Percentiles rank a stretch among this genome's conserved stretches.
Conservation (phyloP, 2,329 filamentous ascomycete genomes). For the Kalmusia sp. region DNA sequence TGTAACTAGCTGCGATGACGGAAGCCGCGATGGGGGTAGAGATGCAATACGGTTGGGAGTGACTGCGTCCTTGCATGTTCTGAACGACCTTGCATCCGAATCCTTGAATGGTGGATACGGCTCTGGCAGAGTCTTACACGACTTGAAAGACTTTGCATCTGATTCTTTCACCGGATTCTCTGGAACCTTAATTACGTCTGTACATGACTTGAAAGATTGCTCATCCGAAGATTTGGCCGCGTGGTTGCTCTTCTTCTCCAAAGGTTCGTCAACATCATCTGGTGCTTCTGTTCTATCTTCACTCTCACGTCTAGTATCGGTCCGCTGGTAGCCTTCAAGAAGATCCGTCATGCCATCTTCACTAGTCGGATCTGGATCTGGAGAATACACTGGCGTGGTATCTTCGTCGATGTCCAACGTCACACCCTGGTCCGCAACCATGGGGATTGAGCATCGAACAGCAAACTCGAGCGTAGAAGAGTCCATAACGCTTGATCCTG, state of each 20-base stretch:
- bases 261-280: constrained; percentile 4
- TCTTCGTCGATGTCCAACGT: constrained; percentile 12
- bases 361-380: constrained; percentile 24
- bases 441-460: constrained; percentile 37
- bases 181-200: constrained; percentile 23
- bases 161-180: constrained; percentile 5
- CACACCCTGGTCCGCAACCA: constrained; percentile 24
- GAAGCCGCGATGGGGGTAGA: constrained; percentile 22
- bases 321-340: constrained; percentile 39
- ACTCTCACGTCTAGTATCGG: constrained; percentile 28
- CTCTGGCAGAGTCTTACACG: constrained; percentile 17
- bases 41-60: constrained; percentile 29
- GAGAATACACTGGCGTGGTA: constrained; percentile 1
- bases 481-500: constrained; percentile 32
- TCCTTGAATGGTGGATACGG: constrained; percentile 23
- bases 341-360: constrained; percentile 44
- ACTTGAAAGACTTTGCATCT: constrained; percentile 22
- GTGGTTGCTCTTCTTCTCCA: constrained; percentile 28
- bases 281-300: constrained; percentile 1
- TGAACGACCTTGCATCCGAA: constrained; percentile 31
- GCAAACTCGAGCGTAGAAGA: constrained; percentile 43
- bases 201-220: constrained; percentile 44
- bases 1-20: constrained; percentile 11
- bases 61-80: constrained; percentile 23
- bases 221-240: constrained; percentile 38